These are phyloP conservation scores for Picea sitchensis DNA, from an alignment of 75 land plant species.

Conservation along the genomic window DNA sequence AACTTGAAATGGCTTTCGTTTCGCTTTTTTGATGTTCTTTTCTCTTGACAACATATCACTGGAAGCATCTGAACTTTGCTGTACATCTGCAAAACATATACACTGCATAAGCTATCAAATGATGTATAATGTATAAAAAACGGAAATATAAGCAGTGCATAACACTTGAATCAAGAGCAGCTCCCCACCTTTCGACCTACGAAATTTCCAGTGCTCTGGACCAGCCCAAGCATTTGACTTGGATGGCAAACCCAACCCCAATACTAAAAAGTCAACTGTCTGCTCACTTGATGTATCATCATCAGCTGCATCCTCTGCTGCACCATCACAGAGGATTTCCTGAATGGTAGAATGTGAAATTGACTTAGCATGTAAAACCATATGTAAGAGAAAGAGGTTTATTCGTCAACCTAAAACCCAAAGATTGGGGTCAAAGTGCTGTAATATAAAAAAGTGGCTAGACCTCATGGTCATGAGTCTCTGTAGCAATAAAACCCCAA, in stretches of 20 bases:
- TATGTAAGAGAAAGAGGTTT: neutral
- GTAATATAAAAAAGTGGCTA: neutral
- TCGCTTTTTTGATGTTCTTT: conserved; percentile 54
- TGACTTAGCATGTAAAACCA: neutral
- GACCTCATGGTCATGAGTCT: conserved; percentile 34
- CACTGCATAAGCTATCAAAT: neutral
- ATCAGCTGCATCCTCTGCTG: conserved; percentile 11
- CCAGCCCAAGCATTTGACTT: conserved; percentile 95
- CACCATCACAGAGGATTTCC: conserved; percentile 17
- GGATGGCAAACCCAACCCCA: conserved; percentile 49
- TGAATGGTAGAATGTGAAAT: neutral
- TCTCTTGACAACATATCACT: conserved; percentile 17
- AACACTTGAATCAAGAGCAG: neutral
- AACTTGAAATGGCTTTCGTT: conserved; percentile 37
- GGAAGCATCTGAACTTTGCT: conserved; percentile 18
- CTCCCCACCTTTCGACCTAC: conserved; percentile 60
- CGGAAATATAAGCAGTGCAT: neutral
- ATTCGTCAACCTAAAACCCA: neutral
- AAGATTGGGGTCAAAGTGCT: neutral
- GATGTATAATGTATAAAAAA: neutral
- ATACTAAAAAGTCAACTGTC: conserved; percentile 51
- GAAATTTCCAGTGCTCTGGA: conserved; percentile 93
- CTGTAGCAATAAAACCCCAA: conserved; percentile 9
- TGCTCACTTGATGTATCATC: conserved; percentile 24
- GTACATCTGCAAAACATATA: conserved; percentile 21